Conservation (phyloP, 768 basidiomycete species). For the Lyophyllum semitale region DNA sequence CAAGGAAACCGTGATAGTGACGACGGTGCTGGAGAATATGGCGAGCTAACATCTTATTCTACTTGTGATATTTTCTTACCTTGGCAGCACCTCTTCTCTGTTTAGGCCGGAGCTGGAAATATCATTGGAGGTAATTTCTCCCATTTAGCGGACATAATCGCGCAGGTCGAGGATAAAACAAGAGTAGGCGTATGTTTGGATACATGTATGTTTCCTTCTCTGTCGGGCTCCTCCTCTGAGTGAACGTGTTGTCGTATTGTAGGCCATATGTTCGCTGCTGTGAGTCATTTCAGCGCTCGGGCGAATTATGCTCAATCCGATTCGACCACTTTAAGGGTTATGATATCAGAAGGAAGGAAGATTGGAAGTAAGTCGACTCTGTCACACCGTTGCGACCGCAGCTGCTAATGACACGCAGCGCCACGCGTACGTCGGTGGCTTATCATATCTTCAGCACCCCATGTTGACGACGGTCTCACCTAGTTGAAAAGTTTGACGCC, state of each 20-base stretch:
- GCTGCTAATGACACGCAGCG: slow-evolving; percentile 13
- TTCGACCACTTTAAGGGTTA: slow-evolving; percentile 55
- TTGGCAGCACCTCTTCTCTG: neutral
- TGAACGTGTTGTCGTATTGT: neutral
- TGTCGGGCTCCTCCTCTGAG: neutral
- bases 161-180: slow-evolving; percentile 67
- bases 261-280: slow-evolving; percentile 83
- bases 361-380: slow-evolving; percentile 62
- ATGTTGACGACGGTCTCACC: neutral
- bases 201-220: slow-evolving; percentile 55
- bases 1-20: slow-evolving; percentile 52
- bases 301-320: neutral
- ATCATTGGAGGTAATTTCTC: slow-evolving; percentile 73
- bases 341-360: slow-evolving; percentile 72
- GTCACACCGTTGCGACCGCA: neutral
- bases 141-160: slow-evolving; percentile 71
- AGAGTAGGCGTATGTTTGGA: slow-evolving; percentile 85
- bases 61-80: neutral
- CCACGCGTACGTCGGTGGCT: slow-evolving; percentile 21
- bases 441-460: neutral
- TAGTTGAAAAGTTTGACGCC: slow-evolving; percentile 68
- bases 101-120: slow-evolving; percentile 77
- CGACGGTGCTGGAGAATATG: slow-evolving; percentile 84
- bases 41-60: slow-evolving; percentile 31
- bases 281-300: slow-evolving; percentile 28